Conservation (phyloP, 2,329 filamentous ascomycete genomes). For the Furcasterigmium sp. region DNA sequence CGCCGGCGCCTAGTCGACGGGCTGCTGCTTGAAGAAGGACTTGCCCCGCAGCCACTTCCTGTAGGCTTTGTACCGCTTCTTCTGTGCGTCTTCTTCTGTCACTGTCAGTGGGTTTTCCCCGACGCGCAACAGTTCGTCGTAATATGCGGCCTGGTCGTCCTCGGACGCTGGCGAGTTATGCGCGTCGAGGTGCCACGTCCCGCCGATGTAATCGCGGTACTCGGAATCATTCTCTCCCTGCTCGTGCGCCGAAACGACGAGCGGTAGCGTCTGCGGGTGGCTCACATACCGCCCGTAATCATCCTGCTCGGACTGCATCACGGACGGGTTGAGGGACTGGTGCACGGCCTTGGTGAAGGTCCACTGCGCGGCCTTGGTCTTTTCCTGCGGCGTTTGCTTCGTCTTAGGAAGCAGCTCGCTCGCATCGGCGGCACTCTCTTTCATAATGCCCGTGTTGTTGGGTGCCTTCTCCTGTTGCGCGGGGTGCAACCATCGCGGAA, state of each 20-base stretch:
- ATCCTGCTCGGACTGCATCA: slow-evolving; percentile 68
- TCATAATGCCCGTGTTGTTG: slow-evolving; percentile 50
- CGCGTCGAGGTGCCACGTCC: slow-evolving; percentile 36
- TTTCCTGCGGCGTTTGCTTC: slow-evolving; percentile 62
- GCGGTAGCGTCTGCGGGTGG: slow-evolving; percentile 82
- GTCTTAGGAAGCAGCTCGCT: slow-evolving; percentile 27
- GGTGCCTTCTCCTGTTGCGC: slow-evolving; percentile 13
- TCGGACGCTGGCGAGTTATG: slow-evolving; percentile 37
- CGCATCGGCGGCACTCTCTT: slow-evolving; percentile 30
- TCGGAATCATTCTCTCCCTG: slow-evolving; percentile 59
- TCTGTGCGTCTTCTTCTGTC: slow-evolving; percentile 75
- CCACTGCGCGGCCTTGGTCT: slow-evolving; percentile 79
- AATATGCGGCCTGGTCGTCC: slow-evolving; percentile 62
- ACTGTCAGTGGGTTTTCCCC: slow-evolving; percentile 84
- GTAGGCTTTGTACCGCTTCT: slow-evolving; percentile 97
- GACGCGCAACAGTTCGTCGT: slow-evolving; percentile 70
- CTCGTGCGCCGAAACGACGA: slow-evolving; percentile 68
- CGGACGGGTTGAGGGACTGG: slow-evolving; percentile 79
- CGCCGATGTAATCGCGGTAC: slow-evolving; percentile 76
- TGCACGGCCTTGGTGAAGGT: slow-evolving; percentile 82
- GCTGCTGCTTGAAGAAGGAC: slow-evolving; percentile 90
- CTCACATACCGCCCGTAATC: slow-evolving; percentile 87
- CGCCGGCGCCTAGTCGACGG: slow-evolving; percentile 43
- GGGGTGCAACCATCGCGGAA: slow-evolving; percentile 59
- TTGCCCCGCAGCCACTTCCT: slow-evolving; percentile 91